Conservation (phyloP, 805 yeast species). For the Candida railenensis region DNA sequence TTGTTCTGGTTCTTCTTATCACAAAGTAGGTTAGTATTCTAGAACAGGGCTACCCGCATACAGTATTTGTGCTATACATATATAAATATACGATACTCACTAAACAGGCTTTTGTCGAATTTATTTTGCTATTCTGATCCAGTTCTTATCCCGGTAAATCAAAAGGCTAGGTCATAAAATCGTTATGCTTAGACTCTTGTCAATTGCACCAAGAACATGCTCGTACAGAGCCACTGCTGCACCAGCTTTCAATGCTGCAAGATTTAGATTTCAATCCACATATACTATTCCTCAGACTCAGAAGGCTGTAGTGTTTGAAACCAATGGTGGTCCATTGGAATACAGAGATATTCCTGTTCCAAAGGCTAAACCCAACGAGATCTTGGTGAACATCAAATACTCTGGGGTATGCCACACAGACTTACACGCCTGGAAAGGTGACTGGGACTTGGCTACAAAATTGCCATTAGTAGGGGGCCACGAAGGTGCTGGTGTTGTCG, state of each 20-base stretch:
- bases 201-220: background rate
- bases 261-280: background rate
- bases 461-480: constrained; percentile 84
- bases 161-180: no score
- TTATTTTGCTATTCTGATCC: no score
- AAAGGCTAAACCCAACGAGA: constrained; percentile 70
- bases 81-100: no score
- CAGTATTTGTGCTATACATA: no score
- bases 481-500: constrained; percentile 87
- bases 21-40: no score
- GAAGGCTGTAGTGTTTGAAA: constrained; percentile 37
- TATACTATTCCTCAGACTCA: constrained; percentile 30
- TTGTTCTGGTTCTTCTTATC: no score
- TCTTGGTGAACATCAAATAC: constrained; percentile 77
- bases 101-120: no score
- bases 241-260: background rate
- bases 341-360: constrained; percentile 77
- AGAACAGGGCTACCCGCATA: no score
- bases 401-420: constrained; percentile 95
- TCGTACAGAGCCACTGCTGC: background rate
- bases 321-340: constrained; percentile 36
- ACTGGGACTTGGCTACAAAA: constrained; percentile 79
- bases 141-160: no score
- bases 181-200: background rate
- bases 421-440: constrained; percentile 92